These are phyloP conservation scores for Pistacia atlantica DNA, from an alignment of 345 rosid species.

Conservation along the genomic window DNA sequence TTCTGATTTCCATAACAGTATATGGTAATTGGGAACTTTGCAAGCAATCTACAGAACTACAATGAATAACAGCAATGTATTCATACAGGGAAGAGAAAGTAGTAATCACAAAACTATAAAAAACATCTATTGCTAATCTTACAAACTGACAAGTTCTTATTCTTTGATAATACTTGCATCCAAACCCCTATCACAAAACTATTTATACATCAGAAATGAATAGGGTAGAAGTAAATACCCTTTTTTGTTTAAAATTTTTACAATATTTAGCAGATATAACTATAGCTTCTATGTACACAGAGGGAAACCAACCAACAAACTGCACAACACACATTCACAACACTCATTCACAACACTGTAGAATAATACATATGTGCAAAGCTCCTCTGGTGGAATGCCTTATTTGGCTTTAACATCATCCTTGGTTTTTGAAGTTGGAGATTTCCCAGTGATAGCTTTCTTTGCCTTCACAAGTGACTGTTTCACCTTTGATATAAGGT, in stretches of 20 bases:
- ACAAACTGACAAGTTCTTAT: not conserved
- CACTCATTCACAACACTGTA: not conserved
- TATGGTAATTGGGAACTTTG: too few relatives aligned
- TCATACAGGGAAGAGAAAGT: not conserved
- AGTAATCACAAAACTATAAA: not conserved
- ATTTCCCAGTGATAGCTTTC: conserved; percentile 55
- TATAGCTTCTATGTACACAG: not conserved
- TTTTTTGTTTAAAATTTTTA: not conserved
- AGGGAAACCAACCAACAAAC: not conserved
- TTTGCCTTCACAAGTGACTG: conserved; percentile 58
- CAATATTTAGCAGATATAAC: not conserved
- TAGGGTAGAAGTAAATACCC: not conserved
- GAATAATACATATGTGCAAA: not conserved
- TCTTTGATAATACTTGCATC: not conserved
- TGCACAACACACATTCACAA: not conserved
- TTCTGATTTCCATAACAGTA: too few relatives aligned
- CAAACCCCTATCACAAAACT: too few relatives aligned
- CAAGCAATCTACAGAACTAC: too few relatives aligned
- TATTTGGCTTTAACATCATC: conserved; percentile 42
- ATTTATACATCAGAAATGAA: not conserved
- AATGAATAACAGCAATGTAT: not conserved
- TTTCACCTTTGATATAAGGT: conserved; percentile 52
- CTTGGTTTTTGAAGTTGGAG: conserved; percentile 45
- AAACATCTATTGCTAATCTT: not conserved
- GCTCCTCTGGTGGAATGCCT: not conserved